These are phyloP conservation scores for Cladophialophora bantiana DNA, from an alignment of 2,329 filamentous ascomycete genomes.

Conservation along the genomic window DNA sequence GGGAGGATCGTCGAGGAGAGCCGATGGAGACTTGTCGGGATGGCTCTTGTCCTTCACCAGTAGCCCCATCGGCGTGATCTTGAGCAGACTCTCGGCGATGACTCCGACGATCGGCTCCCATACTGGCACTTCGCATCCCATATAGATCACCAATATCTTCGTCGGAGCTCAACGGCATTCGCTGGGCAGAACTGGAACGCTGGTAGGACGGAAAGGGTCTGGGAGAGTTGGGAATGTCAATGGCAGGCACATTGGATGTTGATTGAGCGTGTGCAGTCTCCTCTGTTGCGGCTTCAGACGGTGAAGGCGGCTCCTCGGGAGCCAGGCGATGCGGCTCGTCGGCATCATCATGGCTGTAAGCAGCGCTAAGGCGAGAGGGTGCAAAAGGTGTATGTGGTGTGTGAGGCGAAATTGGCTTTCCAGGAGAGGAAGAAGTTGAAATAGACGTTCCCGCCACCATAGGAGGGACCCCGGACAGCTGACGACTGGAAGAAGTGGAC, in stretches of 20 bases:
- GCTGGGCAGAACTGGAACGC: slow-evolving; percentile 55
- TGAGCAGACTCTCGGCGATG: slow-evolving; percentile 25
- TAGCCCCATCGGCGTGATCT: slow-evolving; percentile 19
- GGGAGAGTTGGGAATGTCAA: slow-evolving; percentile 58
- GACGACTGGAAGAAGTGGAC: slow-evolving; percentile 77
- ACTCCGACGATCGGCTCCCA: slow-evolving; percentile 45
- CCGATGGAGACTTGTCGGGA: slow-evolving; percentile 14
- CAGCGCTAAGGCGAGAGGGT: slow-evolving; percentile 88
- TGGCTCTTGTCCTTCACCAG: background rate
- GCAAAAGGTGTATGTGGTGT: slow-evolving; percentile 93
- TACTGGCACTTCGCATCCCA: slow-evolving; percentile 55
- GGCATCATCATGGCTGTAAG: slow-evolving; percentile 61
- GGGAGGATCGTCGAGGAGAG: slow-evolving; percentile 18
- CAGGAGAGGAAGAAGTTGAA: slow-evolving; percentile 86
- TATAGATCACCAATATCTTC: slow-evolving; percentile 55
- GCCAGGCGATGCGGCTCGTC: slow-evolving; percentile 44
- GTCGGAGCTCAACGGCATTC: slow-evolving; percentile 44
- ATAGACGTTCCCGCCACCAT: slow-evolving; percentile 71
- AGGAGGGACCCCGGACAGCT: slow-evolving; percentile 69
- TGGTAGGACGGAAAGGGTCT: slow-evolving; percentile 51
- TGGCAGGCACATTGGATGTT: slow-evolving; percentile 51
- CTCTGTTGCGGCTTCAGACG: slow-evolving; percentile 48
- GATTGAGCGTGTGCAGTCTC: slow-evolving; percentile 45
- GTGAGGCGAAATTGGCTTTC: slow-evolving; percentile 86
- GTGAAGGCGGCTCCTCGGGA: slow-evolving; percentile 41